Evolutionary conservation across 345 rosid genomes (phyloP).

Genomic region (thale cress (Arabidopsis thaliana)): DNA sequence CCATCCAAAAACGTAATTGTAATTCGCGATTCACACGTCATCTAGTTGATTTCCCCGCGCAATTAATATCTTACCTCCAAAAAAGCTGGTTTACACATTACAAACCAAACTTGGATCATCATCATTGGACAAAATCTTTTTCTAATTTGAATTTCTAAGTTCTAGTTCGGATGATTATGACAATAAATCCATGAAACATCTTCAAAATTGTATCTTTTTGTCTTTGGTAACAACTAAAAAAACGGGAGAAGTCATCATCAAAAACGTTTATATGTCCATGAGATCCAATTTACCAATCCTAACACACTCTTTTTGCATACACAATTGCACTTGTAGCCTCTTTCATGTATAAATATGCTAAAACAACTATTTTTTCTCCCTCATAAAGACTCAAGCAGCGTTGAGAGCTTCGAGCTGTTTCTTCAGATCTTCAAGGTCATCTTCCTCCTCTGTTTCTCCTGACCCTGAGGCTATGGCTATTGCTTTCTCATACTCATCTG

Average conservation of each 20-base stretch:
- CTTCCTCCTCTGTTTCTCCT: constrained; percentile 52
- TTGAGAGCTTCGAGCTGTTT: constrained; percentile 91
- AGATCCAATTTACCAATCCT: constrained; percentile 22
- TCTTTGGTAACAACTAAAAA: background rate
- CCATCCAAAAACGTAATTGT: no score
- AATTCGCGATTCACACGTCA: no score
- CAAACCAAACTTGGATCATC: no score
- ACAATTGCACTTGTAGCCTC: constrained; percentile 41
- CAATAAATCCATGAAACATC: background rate
- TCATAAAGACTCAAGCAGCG: constrained; percentile 48
- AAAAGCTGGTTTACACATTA: no score
- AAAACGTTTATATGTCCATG: constrained; percentile 21
- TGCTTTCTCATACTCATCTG: constrained; percentile 61
- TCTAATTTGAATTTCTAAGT: no score
- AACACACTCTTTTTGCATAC: constrained; percentile 15
- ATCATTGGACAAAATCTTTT: no score
- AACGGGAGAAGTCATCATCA: constrained; percentile 2
- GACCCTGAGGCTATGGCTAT: constrained; percentile 45
- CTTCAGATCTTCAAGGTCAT: constrained; percentile 73
- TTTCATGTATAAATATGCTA: constrained; percentile 15
- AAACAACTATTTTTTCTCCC: constrained; percentile 20
- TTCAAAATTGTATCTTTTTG: background rate
- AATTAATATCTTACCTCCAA: no score
- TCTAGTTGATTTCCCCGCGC: no score
- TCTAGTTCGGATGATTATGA: background rate